Conservation (phyloP, 495 filamentous ascomycete species). For the Penicillium pulvis region DNA sequence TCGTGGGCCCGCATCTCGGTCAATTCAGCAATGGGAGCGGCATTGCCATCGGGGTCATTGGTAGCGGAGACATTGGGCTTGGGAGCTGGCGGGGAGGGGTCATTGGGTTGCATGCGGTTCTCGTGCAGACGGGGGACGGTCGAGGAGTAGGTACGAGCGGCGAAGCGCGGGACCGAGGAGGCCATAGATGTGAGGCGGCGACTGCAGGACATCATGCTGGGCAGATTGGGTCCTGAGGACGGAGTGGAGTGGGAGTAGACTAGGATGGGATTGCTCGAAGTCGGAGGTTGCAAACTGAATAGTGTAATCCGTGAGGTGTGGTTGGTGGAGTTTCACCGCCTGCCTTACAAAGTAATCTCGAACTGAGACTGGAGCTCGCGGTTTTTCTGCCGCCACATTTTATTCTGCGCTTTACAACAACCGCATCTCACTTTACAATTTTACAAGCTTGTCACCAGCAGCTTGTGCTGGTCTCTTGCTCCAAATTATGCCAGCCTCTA, state of each 20-base stretch:
- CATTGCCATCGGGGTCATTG: slow-evolving; percentile 66
- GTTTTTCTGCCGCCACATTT: slow-evolving; percentile 29
- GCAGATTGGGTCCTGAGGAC: slow-evolving; percentile 29
- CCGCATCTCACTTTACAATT: slow-evolving; percentile 9
- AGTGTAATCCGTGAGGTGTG: slow-evolving; percentile 32
- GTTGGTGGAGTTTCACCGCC: slow-evolving; percentile 27
- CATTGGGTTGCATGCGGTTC: slow-evolving; percentile 56
- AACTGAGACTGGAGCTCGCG: slow-evolving; percentile 1
- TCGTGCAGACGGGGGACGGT: slow-evolving; percentile 49
- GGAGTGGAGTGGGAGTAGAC: slow-evolving; percentile 14
- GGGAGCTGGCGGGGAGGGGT: slow-evolving; percentile 50
- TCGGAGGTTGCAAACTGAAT: slow-evolving; percentile 28
- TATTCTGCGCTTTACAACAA: slow-evolving; percentile 5
- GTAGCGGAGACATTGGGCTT: slow-evolving; percentile 59
- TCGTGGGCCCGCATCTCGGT: slow-evolving; percentile 35
- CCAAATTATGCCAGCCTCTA: slow-evolving; percentile 38
- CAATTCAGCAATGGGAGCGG: slow-evolving; percentile 53
- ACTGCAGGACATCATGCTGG: slow-evolving; percentile 59
- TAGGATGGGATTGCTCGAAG: slow-evolving; percentile 25
- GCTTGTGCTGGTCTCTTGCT: not conserved
- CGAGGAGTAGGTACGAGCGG: slow-evolving; percentile 49
- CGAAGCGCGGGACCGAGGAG: slow-evolving; percentile 38
- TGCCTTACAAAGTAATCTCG: slow-evolving; percentile 8
- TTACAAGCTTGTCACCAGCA: not conserved
- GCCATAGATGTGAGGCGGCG: slow-evolving; percentile 49